phyloP scores from a whole-genome alignment of 176 grass and related monocot species.

The Oryza brachyantha region DNA sequence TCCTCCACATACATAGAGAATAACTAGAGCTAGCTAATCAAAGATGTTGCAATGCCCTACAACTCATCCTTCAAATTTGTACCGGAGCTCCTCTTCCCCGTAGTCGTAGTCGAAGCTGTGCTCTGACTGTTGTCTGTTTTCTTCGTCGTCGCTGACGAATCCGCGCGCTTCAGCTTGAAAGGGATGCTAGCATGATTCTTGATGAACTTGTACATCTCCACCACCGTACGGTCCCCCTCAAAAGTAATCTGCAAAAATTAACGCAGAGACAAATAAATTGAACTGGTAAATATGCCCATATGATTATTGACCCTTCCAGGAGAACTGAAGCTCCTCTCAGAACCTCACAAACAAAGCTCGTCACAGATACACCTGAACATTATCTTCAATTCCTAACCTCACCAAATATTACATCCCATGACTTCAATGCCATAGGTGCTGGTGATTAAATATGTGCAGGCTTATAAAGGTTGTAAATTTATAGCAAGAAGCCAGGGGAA shows the following conservation, averaged over 20 bases:
- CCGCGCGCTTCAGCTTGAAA: constrained; percentile 73
- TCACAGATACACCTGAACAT: not conserved
- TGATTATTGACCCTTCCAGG: constrained; percentile 17
- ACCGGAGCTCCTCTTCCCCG: not conserved
- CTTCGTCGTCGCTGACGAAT: constrained; percentile 4
- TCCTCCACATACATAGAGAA: not conserved
- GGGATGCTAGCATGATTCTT: constrained; percentile 88
- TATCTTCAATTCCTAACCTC: not conserved
- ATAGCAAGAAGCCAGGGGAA: not conserved
- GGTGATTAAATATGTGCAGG: not conserved
- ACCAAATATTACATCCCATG: not conserved
- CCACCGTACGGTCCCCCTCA: constrained; percentile 73
- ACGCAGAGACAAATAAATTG: not conserved
- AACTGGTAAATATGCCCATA: constrained; percentile 6
- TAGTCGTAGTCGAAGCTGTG: not conserved
- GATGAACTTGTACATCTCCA: constrained; percentile 88
- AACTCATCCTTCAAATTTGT: constrained; percentile 70
- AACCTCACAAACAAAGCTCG: not conserved
- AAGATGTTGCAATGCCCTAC: constrained; percentile 32
- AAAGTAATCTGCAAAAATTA: constrained; percentile 54
- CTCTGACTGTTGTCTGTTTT: not conserved
- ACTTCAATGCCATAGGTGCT: not conserved
- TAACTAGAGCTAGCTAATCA: not conserved
- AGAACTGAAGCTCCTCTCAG: not conserved
- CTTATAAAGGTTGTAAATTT: not conserved